These are phyloP conservation scores for Fomitopsis palustris DNA, from an alignment of 1,284 basidiomycete species.

Conservation along the genomic window DNA sequence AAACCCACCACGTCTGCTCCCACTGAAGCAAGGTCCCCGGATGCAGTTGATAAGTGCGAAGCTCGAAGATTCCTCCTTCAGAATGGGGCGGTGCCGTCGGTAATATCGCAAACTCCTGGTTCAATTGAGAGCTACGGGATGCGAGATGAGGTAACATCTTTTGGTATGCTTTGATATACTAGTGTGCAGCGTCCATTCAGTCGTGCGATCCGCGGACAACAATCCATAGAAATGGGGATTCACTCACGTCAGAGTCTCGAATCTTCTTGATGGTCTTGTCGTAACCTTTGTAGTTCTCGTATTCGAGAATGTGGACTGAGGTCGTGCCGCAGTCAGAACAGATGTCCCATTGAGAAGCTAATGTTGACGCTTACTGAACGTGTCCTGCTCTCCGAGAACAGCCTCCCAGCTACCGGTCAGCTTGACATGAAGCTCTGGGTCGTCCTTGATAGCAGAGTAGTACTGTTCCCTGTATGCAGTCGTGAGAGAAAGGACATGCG, in stretches of 20 bases:
- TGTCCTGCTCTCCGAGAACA: slow-evolving; percentile 83
- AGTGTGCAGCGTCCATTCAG: neutral
- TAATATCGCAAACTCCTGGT: slow-evolving; percentile 93
- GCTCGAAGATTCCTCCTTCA: slow-evolving; percentile 88
- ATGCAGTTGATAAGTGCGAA: slow-evolving; percentile 80
- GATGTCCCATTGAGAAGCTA: neutral
- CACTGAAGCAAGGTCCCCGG: slow-evolving; percentile 90
- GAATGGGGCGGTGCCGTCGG: slow-evolving; percentile 83
- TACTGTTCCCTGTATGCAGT: slow-evolving; percentile 63
- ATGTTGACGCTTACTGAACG: slow-evolving; percentile 52
- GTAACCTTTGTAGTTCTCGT: slow-evolving; percentile 85
- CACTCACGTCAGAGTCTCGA: slow-evolving; percentile 53
- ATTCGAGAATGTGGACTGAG: slow-evolving; percentile 78
- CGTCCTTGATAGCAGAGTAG: slow-evolving; percentile 74
- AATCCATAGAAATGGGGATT: neutral
- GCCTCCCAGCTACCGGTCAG: slow-evolving; percentile 91
- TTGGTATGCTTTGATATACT: slow-evolving; percentile 63
- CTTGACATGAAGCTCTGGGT: slow-evolving; percentile 75
- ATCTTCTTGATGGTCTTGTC: slow-evolving; percentile 68
- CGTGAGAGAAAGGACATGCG: neutral
- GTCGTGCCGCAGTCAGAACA: neutral
- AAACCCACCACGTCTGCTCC: slow-evolving; percentile 80
- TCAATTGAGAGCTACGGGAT: slow-evolving; percentile 73
- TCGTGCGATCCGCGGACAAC: neutral
- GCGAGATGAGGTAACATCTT: slow-evolving; percentile 72